Percentiles rank a stretch among this genome's conserved stretches.
phyloP scores from a whole-genome alignment of 1,284 basidiomycete species.

The Puccinia horiana region DNA sequence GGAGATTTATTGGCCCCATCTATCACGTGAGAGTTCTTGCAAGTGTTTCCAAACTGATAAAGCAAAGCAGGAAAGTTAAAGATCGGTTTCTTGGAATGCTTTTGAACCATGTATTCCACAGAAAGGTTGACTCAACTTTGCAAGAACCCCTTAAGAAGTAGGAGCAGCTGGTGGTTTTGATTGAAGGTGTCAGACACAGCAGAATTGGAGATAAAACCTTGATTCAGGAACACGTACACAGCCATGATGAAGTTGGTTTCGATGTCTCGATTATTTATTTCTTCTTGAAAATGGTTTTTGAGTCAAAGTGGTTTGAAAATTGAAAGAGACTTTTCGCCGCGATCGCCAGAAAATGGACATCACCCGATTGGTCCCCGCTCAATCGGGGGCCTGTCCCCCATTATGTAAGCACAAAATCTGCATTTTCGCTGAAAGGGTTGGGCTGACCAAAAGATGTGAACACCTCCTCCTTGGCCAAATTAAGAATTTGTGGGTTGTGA shows the following conservation, averaged over 20 bases:
- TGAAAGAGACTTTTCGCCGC: no score
- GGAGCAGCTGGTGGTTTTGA: background rate
- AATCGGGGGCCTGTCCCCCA: no score
- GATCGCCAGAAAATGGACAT: no score
- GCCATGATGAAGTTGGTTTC: background rate
- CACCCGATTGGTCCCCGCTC: no score
- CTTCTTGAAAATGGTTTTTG: no score
- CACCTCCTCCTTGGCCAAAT: no score
- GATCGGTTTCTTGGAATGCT: background rate
- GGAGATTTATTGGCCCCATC: background rate
- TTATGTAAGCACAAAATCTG: no score
- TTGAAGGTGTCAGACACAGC: background rate
- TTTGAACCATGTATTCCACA: background rate
- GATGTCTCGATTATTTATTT: background rate
- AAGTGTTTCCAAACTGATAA: constrained; percentile 11
- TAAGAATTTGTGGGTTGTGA: no score
- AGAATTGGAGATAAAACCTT: background rate
- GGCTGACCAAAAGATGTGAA: no score
- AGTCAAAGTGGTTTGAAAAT: no score
- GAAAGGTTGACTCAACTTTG: constrained; percentile 18
- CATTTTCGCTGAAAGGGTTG: no score
- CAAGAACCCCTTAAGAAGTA: constrained; percentile 16
- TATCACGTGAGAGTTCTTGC: constrained; percentile 12
- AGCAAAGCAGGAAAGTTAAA: background rate
- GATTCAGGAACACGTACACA: background rate